A percentile compares a stretch with the other conserved stretches of the same genome.
phyloP scores from a whole-genome alignment of 2,329 filamentous ascomycete genomes.

The Diaporthe caulivora region DNA sequence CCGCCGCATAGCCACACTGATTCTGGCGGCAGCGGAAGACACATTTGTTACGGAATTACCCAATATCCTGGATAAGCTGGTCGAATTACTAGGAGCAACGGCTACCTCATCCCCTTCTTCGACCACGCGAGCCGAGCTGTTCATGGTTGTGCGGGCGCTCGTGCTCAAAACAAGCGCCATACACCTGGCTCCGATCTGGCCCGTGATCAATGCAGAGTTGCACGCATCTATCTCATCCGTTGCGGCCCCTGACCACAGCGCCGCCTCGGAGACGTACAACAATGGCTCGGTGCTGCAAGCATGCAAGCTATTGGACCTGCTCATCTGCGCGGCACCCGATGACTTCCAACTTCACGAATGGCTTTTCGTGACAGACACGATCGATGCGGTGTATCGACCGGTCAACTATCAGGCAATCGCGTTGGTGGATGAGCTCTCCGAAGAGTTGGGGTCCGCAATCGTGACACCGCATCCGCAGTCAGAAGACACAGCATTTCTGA shows the following conservation, averaged over 20 bases:
- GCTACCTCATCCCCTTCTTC: slow-evolving; percentile 92
- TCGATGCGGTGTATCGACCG: slow-evolving; percentile 92
- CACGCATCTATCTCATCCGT: slow-evolving; percentile 84
- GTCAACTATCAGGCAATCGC: slow-evolving; percentile 76
- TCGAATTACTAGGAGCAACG: slow-evolving; percentile 87
- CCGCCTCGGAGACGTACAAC: slow-evolving; percentile 78
- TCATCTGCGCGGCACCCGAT: slow-evolving; percentile 89
- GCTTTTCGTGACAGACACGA: slow-evolving; percentile 97
- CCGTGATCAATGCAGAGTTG: slow-evolving; percentile 87
- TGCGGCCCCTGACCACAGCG: slow-evolving; percentile 73
- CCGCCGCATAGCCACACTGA: slow-evolving; percentile 81
- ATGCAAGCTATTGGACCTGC: slow-evolving; percentile 90
- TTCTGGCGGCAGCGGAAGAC: slow-evolving; percentile 83
- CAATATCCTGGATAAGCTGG: slow-evolving; percentile 82
- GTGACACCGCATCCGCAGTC: slow-evolving; percentile 49
- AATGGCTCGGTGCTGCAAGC: slow-evolving; percentile 86
- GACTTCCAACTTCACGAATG: slow-evolving; percentile 99
- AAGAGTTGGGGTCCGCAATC: slow-evolving; percentile 71
- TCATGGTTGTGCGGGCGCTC: slow-evolving; percentile 87
- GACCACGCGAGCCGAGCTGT: slow-evolving; percentile 87
- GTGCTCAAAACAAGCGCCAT: slow-evolving; percentile 82
- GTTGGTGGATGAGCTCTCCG: slow-evolving; percentile 86
- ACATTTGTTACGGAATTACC: slow-evolving; percentile 83
- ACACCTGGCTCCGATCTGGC: slow-evolving; percentile 89
- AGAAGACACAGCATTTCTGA: slow-evolving; percentile 53